A percentile compares a stretch with the other conserved stretches of the same genome.
These are phyloP conservation scores for Aspergillus ustus DNA, from an alignment of 2,329 filamentous ascomycete genomes.

Conservation along the genomic window DNA sequence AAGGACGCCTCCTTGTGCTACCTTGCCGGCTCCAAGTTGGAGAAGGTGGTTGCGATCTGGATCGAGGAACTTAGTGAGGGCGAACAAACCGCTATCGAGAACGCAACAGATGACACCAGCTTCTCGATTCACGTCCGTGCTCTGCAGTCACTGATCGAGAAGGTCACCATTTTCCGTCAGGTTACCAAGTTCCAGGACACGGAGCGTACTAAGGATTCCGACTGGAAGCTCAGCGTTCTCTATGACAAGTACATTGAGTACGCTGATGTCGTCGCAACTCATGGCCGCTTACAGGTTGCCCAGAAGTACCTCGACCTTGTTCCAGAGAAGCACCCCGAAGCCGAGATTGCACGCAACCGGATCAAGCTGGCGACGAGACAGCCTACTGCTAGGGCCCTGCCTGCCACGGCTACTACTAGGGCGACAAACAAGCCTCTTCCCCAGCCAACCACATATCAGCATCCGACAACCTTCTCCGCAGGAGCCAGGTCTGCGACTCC, in stretches of 20 bases:
- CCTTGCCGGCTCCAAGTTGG: slow-evolving; percentile 90
- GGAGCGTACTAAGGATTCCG: slow-evolving; percentile 71
- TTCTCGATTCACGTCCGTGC: slow-evolving; percentile 91
- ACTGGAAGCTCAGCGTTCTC: slow-evolving; percentile 85
- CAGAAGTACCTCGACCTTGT: slow-evolving; percentile 91
- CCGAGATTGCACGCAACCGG: slow-evolving; percentile 82
- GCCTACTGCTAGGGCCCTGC: slow-evolving; percentile 49
- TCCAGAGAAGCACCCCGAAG: slow-evolving; percentile 80
- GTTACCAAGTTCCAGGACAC: slow-evolving; percentile 88
- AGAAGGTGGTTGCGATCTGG: slow-evolving; percentile 97
- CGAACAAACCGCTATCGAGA: slow-evolving; percentile 74
- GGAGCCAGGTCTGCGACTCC: slow-evolving; percentile 38
- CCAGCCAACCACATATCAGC: slow-evolving; percentile 43
- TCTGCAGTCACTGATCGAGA: slow-evolving; percentile 94
- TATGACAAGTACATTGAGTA: slow-evolving; percentile 98
- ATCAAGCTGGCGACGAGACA: slow-evolving; percentile 83
- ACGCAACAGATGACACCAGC: slow-evolving; percentile 72
- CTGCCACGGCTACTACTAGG: slow-evolving; percentile 45
- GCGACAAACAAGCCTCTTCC: slow-evolving; percentile 46
- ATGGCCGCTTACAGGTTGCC: slow-evolving; percentile 83
- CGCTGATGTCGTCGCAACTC: slow-evolving; percentile 88
- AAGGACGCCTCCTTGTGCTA: slow-evolving; percentile 98
- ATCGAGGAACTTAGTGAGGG: slow-evolving; percentile 84
- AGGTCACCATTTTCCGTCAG: slow-evolving; percentile 94
- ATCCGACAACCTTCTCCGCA: slow-evolving; percentile 38